phyloP scores from a whole-genome alignment of 164 flowering plant species.

The Malania oleifera region DNA sequence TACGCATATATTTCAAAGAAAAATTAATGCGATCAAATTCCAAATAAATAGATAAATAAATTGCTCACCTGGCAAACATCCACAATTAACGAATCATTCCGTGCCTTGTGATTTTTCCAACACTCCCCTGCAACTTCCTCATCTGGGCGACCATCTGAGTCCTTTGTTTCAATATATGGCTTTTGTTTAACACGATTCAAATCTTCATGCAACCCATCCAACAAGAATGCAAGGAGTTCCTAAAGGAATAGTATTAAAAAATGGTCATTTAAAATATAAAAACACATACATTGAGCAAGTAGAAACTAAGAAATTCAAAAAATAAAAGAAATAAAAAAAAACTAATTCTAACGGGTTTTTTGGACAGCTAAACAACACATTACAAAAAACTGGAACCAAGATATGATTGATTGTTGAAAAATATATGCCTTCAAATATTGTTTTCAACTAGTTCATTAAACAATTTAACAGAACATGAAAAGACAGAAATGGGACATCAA shows the following conservation, averaged over 20 bases:
- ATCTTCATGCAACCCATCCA: slow-evolving; percentile 98
- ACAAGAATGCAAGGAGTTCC: slow-evolving; percentile 94
- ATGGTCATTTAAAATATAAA: slow-evolving; percentile 1
- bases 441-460: no score
- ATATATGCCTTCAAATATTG: no score
- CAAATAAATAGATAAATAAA: background rate
- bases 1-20: no score
- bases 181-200: slow-evolving; percentile 87
- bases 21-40: background rate
- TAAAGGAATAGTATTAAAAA: slow-evolving; percentile 18
- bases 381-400: no score
- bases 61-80: slow-evolving; percentile 83
- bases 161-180: slow-evolving; percentile 85
- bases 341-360: background rate
- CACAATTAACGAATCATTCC: slow-evolving; percentile 91
- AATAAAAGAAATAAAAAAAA: background rate
- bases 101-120: slow-evolving; percentile 89
- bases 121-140: slow-evolving; percentile 81
- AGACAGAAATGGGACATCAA: no score
- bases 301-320: no score
- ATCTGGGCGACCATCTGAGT: slow-evolving; percentile 77
- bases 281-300: background rate
- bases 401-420: no score
- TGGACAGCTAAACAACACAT: no score
- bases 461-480: no score